Conservation (phyloP, 345 rosid genomes). For the Mercurialis annua region DNA sequence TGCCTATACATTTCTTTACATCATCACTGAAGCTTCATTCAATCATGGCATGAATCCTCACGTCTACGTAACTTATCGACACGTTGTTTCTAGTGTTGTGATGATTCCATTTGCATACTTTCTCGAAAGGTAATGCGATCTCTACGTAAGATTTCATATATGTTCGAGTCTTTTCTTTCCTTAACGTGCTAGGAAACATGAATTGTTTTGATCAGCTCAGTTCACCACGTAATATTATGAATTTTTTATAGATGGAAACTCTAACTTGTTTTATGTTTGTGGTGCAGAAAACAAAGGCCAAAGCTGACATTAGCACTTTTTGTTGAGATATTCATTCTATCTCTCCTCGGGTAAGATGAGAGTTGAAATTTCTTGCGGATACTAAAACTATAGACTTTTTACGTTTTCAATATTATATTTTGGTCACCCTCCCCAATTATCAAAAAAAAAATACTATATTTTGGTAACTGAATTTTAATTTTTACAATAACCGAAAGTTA, state of each 20-base stretch:
- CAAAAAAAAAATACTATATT: background rate
- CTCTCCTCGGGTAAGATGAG: constrained; percentile 31
- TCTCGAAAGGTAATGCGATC: constrained; percentile 27
- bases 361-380: too few relatives aligned
- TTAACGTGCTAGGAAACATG: too few relatives aligned
- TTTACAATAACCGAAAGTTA: background rate
- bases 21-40: constrained; percentile 31
- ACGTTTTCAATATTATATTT: background rate
- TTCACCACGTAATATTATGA: background rate
- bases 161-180: background rate
- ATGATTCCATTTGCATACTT: constrained; percentile 29
- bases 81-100: constrained; percentile 11
- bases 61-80: constrained; percentile 29
- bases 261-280: background rate
- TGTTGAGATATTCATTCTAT: constrained; percentile 30
- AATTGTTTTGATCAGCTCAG: too few relatives aligned
- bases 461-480: too few relatives aligned
- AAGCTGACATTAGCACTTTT: constrained; percentile 25
- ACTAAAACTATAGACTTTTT: too few relatives aligned
- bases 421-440: background rate
- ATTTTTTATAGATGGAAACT: background rate
- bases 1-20: constrained; percentile 16
- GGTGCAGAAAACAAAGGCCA: constrained; percentile 31
- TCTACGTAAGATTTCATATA: background rate
- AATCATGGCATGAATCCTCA: constrained; percentile 31